phyloP scores from a whole-genome alignment of 805 yeast genomes.

The Lachancea mirantina region DNA sequence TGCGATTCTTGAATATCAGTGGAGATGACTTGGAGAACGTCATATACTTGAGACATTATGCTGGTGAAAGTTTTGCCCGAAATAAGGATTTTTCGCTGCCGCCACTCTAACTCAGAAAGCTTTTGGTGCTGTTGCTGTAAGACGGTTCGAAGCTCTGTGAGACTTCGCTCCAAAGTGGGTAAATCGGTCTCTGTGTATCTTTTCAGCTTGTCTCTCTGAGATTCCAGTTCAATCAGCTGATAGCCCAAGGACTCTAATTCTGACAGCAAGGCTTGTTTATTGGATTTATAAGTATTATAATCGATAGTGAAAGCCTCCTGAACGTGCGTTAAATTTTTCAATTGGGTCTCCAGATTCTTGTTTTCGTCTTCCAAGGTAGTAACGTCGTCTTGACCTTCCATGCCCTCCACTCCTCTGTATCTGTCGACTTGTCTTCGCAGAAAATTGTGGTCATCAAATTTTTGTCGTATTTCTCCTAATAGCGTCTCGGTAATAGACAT shows the following conservation, averaged over 20 bases:
- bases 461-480: slow-evolving; percentile 39
- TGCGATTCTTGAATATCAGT: slow-evolving; percentile 39
- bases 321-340: slow-evolving; percentile 49
- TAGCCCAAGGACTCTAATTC: slow-evolving; percentile 56
- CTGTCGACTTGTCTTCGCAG: slow-evolving; percentile 32
- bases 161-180: slow-evolving; percentile 44
- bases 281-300: slow-evolving; percentile 55
- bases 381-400: slow-evolving; percentile 27
- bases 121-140: slow-evolving; percentile 36
- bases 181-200: slow-evolving; percentile 58
- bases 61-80: slow-evolving; percentile 53
- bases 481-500: slow-evolving; percentile 47
- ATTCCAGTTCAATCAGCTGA: slow-evolving; percentile 47
- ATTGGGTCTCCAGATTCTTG: slow-evolving; percentile 50
- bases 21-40: slow-evolving; percentile 35
- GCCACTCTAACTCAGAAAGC: slow-evolving; percentile 37
- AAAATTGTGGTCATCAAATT: slow-evolving; percentile 36
- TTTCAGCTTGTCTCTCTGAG: slow-evolving; percentile 52
- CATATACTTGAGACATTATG: slow-evolving; percentile 24
- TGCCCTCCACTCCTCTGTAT: slow-evolving; percentile 27
- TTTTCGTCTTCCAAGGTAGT: slow-evolving; percentile 44
- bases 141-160: slow-evolving; percentile 43
- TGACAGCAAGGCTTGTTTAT: slow-evolving; percentile 50
- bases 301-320: slow-evolving; percentile 59
- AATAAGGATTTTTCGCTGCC: slow-evolving; percentile 43